Base-by-base conservation (phyloP, 1,139 yeast genomes). In the Suhomyces panamericanus region DNA sequence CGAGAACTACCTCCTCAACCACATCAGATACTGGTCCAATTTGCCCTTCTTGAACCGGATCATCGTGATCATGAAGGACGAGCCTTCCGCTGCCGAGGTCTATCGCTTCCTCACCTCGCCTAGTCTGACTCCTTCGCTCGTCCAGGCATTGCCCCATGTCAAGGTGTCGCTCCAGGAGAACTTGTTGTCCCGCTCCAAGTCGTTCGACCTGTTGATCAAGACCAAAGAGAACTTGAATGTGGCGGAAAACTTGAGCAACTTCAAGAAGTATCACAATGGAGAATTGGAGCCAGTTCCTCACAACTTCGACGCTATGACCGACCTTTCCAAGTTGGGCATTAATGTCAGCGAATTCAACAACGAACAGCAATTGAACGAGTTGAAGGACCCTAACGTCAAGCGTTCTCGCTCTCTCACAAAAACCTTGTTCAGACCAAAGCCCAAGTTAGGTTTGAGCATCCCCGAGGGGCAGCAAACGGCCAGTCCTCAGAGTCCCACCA, bases 11-110 rank as follows among this genome's bases (percentile, higher is more conserved):
- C 62, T 49, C 37, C 44, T 67, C 27, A 59, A 62, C 36, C 55
- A 65, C 34, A 68, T 77, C 30, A 59, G 64, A 35, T 65, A 73
- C 48, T 77, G 81, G 80, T 67, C 77, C 10, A 72, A 67, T 41
- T 55, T 77, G 32, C 70, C 79, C 10, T 73, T 71, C 43, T 60
- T 76, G 42, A 63, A 60, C 39, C 57, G 81, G 28, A 60, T 73
- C 12, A 71, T 77, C 16, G 63, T 76, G 29, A 71, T 75, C 6
- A 58, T 76, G 48, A 59, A 61, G 45, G 61, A 64, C 16, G 75
- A 67, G 33, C 42, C 42, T 1, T 57, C 63, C 3, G 77, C 80
- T 0, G 26, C 43, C 11, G 47, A 52, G 10, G 59, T 71, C 2
- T 63, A 55, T 49, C 29, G 51, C 1, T 57, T 51, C 43, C 54